Evolutionary conservation across 1,284 basidiomycete species (phyloP), one percentile per base, ranked within the genome.

Genomic region (Trichosporon faecale): DNA sequence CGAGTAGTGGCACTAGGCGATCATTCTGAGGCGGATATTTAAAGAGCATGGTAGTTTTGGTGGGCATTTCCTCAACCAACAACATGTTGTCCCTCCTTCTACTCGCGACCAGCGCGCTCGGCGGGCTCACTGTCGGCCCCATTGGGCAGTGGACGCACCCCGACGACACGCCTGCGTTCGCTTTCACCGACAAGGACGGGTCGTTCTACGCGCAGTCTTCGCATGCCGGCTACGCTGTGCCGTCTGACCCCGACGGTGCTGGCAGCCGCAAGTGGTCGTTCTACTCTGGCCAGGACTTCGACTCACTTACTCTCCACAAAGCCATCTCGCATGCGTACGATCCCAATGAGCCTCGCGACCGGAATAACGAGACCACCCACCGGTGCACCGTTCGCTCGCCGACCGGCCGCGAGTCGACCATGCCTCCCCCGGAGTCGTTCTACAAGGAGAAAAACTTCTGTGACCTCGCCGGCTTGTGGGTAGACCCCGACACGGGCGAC

Each of bases 401-500:
- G 11, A 70, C 71, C 3, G 71, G 69, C 0, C 33, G 44, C 11
- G 18, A 52, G 61, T 11, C 66, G 8, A 67, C 33, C 2, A 44
- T 44, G 40, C 61, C 11, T n/a, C 21, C 66, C 9, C 66, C 68
- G 8, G 49, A 29, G 14, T 37, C 44, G 21, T 46, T 27, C 11
- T 72, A 70, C 40, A 27, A 11, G n/a, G 67, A 72, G 65, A 21
- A 35, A 4, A 73, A 73, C 69, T 73, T 66, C 46, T 73, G 72
- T 55, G 72, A 73, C 64, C 57, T 73, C 8, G 61, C 49, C 12
- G 69, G 67, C 4, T 29, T 68, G 1, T 70, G 71, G 71, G 67
- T 70, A 14, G 72, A 73, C 66, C 69, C 72, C 6, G 72, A 73
- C 64, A 66, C 66, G 2, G 72, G 69, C 21, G 69, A 70, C 63